Conservation (phyloP, 2,329 filamentous ascomycete species). For the Cladosporium sp. region DNA sequence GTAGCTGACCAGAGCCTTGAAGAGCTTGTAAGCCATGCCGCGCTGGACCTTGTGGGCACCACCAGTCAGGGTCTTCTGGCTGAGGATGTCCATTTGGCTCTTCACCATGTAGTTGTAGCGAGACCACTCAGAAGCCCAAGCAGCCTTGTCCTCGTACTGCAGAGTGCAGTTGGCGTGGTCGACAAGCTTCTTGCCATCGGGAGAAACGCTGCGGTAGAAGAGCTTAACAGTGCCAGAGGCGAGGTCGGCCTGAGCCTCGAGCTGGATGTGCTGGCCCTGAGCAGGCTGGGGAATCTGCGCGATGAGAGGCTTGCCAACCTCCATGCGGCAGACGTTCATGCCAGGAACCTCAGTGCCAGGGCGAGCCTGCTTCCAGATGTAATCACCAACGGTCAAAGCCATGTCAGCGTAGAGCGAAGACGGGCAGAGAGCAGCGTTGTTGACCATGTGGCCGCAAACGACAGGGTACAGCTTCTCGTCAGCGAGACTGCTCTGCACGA, state of each 20-base stretch:
- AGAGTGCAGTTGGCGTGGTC: conserved; percentile 61
- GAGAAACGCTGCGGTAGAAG: conserved; percentile 53
- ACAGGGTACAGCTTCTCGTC: conserved; percentile 59
- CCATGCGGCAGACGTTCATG: conserved; percentile 62
- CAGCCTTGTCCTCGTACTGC: conserved; percentile 54
- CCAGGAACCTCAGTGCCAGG: conserved; percentile 54
- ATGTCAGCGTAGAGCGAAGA: conserved; percentile 62
- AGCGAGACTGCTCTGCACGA: conserved; percentile 62
- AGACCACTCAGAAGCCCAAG: conserved; percentile 62
- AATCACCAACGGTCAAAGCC: conserved; percentile 60
- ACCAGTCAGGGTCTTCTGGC: conserved; percentile 59
- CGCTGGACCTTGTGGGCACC: conserved; percentile 68
- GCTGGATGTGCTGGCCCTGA: conserved; percentile 55
- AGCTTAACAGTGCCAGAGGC: conserved; percentile 52
- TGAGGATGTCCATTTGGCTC: conserved; percentile 58
- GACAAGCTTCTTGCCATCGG: conserved; percentile 53
- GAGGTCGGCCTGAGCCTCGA: conserved; percentile 57
- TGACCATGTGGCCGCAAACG: conserved; percentile 63
- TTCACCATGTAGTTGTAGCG: conserved; percentile 58
- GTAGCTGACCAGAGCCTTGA: conserved; percentile 55
- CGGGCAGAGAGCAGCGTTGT: conserved; percentile 61
- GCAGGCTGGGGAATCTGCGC: conserved; percentile 45
- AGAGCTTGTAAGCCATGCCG: conserved; percentile 73
- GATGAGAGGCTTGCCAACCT: conserved; percentile 67
- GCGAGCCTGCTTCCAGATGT: conserved; percentile 60